Conservation (phyloP, 192 early-diverging fungal species). For the Lobulomyces angularis region DNA sequence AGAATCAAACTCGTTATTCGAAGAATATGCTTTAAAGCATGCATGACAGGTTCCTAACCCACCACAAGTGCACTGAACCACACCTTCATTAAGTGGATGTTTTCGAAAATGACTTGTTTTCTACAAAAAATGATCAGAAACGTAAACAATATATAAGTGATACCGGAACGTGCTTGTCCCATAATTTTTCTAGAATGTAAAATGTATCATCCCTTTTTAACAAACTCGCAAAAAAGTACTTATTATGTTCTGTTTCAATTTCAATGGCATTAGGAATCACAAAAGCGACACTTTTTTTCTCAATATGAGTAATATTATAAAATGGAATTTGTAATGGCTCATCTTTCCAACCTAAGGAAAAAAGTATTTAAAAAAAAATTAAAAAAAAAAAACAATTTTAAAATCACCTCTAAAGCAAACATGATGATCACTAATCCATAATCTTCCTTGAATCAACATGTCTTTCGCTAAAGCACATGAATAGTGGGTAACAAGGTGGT, state of each 20-base stretch:
- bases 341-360: no score
- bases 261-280: constrained; percentile 16
- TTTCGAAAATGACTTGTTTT: not conserved
- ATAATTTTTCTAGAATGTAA: constrained; percentile 5
- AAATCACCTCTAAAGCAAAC: constrained; percentile 15
- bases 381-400: constrained; percentile 7
- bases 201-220: constrained; percentile 10
- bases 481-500: constrained; percentile 9
- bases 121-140: not conserved
- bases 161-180: constrained; percentile 9
- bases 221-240: constrained; percentile 20
- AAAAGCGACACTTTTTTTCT: constrained; percentile 14
- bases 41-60: constrained; percentile 6
- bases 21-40: constrained; percentile 4
- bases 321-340: constrained; percentile 6
- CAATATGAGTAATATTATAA: constrained; percentile 1
- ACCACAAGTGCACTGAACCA: constrained; percentile 5
- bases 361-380: not conserved
- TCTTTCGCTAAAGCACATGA: constrained; percentile 12
- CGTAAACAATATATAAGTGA: not conserved
- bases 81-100: not conserved
- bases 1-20: no score
- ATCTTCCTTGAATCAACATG: constrained; percentile 16
- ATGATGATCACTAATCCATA: constrained; percentile 12
- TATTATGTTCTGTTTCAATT: constrained; percentile 5